Conservation (phyloP, 257 asterid genomes). For the Petunia secreta region DNA sequence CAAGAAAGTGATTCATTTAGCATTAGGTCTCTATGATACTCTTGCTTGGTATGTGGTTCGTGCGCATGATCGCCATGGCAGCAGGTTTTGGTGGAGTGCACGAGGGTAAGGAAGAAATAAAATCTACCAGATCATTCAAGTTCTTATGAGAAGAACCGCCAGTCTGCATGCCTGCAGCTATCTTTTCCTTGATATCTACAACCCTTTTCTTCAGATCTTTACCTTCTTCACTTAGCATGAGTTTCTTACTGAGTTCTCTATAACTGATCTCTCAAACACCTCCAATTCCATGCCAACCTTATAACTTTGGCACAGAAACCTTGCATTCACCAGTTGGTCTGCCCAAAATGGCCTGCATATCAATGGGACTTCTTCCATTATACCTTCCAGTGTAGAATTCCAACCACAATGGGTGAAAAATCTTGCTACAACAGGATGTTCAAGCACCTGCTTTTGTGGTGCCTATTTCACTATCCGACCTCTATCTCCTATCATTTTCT, state of each 20-base stretch:
- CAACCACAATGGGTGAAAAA: conserved; percentile 57
- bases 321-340: conserved; percentile 47
- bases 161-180: conserved; percentile 28
- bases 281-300: conserved; percentile 44
- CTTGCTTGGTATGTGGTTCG: not conserved
- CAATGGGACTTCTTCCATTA: conserved; percentile 47
- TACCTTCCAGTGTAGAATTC: conserved; percentile 54
- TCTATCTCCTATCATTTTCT: conserved; percentile 27
- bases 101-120: conserved; percentile 30
- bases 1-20: too few relatives aligned
- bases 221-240: conserved; percentile 43
- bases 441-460: conserved; percentile 47
- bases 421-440: conserved; percentile 46
- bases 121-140: conserved; percentile 41
- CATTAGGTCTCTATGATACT: not conserved
- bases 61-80: not conserved
- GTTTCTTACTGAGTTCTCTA: conserved; percentile 37
- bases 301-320: conserved; percentile 44
- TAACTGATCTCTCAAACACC: conserved; percentile 21
- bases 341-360: conserved; percentile 43
- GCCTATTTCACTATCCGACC: conserved; percentile 54
- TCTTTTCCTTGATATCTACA: conserved; percentile 36
- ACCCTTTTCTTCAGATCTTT: conserved; percentile 21
- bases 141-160: conserved; percentile 39
- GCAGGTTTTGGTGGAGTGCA: not conserved